Base-by-base conservation (phyloP, 2,329 filamentous ascomycete species). In the Dryadomyces sulphureus region DNA sequence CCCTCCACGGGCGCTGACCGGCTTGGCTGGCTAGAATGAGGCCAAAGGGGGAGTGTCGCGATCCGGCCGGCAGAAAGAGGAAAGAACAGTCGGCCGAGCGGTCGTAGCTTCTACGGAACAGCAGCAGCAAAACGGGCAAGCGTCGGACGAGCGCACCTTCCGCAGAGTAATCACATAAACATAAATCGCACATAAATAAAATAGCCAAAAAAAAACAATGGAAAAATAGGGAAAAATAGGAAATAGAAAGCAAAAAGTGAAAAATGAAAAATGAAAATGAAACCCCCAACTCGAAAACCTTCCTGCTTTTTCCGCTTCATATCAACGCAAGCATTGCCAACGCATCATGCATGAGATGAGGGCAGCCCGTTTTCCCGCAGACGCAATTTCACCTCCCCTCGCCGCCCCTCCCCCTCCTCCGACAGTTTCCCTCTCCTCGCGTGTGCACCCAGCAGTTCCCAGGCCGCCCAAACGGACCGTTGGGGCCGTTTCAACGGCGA, bases 291-390 rank as follows among this genome's bases (percentile, higher is more conserved):
- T n/a, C n/a, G 12, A 30, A 30, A 30, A 30, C 12, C 7, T 7
- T 30, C 25, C 11, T 7, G 16, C 27, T 32, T 32, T 32, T 12
- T 14, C 16, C 27, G 9, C 9, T 32, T 32, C 5, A 4, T 32
- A 32, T 32, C 27, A 32, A 32, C 27, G 27, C 27, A 32, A 58
- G 55, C 66, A 58, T 30, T 45, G 43, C 43, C 43, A 45, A 45
- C 43, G 22, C 43, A 45, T 45, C 43, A 16, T 45, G 43, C 43
- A 43, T 43, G 32, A 43, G 25, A 45, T 39, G 24, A 45, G 22
- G 43, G 34, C n/a, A 27, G 22, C 32, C 43, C 24, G 43, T 30
- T 21, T 44, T 32, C 24, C 43, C 22, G 42, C 21, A 24, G 32
- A 27, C n/a, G 32, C n/a, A 44, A 44, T 38, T 36, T 44, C 42